Percentiles rank a stretch among this genome's conserved stretches.
These are phyloP conservation scores for Nectriaceae sp. DNA, from an alignment of 2,329 filamentous ascomycete species.

Conservation along the genomic window DNA sequence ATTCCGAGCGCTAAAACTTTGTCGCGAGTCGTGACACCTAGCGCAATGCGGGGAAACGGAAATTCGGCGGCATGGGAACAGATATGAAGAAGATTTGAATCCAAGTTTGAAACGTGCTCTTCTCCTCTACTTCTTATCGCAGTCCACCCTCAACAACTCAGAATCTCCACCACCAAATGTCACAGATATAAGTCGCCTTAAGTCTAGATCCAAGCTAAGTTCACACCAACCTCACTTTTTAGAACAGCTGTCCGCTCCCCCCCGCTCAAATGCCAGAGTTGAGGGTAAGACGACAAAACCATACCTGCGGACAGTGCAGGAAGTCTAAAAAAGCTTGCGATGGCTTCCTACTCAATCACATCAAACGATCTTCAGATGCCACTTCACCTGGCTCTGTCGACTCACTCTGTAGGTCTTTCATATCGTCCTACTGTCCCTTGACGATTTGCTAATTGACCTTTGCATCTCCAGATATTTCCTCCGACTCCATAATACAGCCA, in stretches of 20 bases:
- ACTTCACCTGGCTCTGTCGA: slow-evolving; percentile 1
- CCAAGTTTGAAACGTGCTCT: too few species aligned
- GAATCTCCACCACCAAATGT: too few species aligned
- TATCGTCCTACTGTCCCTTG: too few species aligned
- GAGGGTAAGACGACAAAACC: slow-evolving; percentile 22
- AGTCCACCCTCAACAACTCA: too few species aligned
- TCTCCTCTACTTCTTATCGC: too few species aligned
- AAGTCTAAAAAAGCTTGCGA: slow-evolving; percentile 29
- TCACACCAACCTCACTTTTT: not conserved
- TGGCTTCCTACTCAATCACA: slow-evolving; percentile 21
- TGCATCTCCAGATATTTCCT: too few species aligned
- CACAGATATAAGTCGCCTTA: too few species aligned
- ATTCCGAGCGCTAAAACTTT: too few species aligned
- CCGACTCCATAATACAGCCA: slow-evolving; percentile 12
- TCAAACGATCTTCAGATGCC: not conserved
- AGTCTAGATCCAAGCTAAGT: too few species aligned
- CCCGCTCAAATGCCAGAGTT: slow-evolving; percentile 8
- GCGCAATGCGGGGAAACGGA: not conserved
- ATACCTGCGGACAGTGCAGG: slow-evolving; percentile 26
- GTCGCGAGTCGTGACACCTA: not conserved
- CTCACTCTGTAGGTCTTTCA: slow-evolving; percentile 4
- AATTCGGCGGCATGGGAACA: not conserved
- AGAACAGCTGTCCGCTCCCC: not conserved
- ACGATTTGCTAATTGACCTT: too few species aligned
- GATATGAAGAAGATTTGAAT: too few species aligned